phyloP scores from a whole-genome alignment of 192 early-diverging fungal species.

The Gryganskiella cystojenkinii region DNA sequence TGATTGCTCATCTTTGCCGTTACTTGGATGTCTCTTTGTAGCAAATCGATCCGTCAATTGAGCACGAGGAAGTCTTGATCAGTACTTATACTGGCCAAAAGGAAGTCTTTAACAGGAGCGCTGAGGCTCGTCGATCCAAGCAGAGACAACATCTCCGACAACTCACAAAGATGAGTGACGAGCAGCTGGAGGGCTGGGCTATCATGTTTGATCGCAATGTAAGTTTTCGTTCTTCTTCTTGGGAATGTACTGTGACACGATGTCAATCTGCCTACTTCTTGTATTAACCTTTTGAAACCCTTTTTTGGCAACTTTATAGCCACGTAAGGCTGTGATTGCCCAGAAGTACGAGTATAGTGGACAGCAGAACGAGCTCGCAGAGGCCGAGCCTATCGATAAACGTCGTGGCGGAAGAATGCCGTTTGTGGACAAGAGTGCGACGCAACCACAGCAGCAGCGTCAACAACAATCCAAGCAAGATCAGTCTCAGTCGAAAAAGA shows the following conservation, averaged over 20 bases:
- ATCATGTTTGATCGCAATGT: constrained; percentile 89
- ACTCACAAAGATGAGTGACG: constrained; percentile 82
- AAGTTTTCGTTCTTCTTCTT: constrained; percentile 53
- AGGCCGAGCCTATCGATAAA: constrained; percentile 15
- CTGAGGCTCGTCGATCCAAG: constrained; percentile 67
- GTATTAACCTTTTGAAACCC: not conserved
- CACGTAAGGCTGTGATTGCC: constrained; percentile 24
- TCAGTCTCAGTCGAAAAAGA: constrained; percentile 33
- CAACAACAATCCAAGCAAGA: not conserved
- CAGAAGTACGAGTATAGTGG: constrained; percentile 51
- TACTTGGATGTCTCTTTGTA: not conserved
- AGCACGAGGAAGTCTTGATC: constrained; percentile 73
- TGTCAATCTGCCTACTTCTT: not conserved
- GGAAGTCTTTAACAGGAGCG: constrained; percentile 71
- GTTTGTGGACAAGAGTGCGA: constrained; percentile 31
- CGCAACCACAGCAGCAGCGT: constrained; percentile 3
- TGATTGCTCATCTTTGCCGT: not conserved
- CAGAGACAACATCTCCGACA: constrained; percentile 68
- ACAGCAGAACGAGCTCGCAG: constrained; percentile 24
- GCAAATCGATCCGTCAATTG: constrained; percentile 65
- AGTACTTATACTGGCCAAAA: constrained; percentile 66
- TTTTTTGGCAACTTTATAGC: constrained; percentile 5
- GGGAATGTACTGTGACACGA: not conserved
- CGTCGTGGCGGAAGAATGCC: constrained; percentile 45
- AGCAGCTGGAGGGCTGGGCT: constrained; percentile 95